Evolutionary conservation across 352 stramenopile genomes (phyloP).

Genomic region (Elongisporangium undulatum): DNA sequence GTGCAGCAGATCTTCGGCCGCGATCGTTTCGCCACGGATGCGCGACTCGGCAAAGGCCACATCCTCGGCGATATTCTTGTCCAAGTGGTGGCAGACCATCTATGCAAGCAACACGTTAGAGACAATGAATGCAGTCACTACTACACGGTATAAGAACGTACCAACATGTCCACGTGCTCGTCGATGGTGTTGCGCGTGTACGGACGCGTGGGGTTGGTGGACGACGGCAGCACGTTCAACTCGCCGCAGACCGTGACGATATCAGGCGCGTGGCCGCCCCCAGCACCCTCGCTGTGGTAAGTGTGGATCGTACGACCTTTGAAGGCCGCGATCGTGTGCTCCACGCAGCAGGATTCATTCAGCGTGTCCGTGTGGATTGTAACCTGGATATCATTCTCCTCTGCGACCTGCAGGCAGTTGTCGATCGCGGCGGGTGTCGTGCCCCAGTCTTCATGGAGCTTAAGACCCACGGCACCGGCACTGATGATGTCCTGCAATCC

Average conservation of each 20-base stretch:
- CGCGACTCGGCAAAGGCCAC: slow-evolving; percentile 97
- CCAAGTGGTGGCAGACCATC: slow-evolving; percentile 98
- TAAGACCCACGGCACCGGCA: slow-evolving; percentile 92
- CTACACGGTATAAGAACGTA: slow-evolving; percentile 2
- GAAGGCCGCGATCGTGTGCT: slow-evolving; percentile 94
- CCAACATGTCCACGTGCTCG: slow-evolving; percentile 98
- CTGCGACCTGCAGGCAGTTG: slow-evolving; percentile 87
- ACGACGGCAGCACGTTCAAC: slow-evolving; percentile 93
- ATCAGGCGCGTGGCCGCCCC: slow-evolving; percentile 94
- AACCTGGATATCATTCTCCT: slow-evolving; percentile 92
- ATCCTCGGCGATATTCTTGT: slow-evolving; percentile 95
- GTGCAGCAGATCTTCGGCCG: slow-evolving; percentile 96
- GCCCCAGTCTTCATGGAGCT: slow-evolving; percentile 98
- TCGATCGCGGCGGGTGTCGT: slow-evolving; percentile 96
- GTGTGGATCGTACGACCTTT: slow-evolving; percentile 96
- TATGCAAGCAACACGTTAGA: slow-evolving; percentile 6
- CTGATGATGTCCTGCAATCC: slow-evolving; percentile 90
- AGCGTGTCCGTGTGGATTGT: slow-evolving; percentile 98
- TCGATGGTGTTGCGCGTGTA: slow-evolving; percentile 98
- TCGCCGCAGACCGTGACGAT: slow-evolving; percentile 96
- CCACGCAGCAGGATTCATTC: slow-evolving; percentile 95
- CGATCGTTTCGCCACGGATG: slow-evolving; percentile 97
- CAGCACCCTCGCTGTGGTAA: slow-evolving; percentile 94
- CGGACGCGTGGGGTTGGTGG: slow-evolving; percentile 95
- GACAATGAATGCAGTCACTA: not conserved